phyloP scores from a whole-genome alignment of 371 early-diverging fungal species.

The Mucor plumbeus region DNA sequence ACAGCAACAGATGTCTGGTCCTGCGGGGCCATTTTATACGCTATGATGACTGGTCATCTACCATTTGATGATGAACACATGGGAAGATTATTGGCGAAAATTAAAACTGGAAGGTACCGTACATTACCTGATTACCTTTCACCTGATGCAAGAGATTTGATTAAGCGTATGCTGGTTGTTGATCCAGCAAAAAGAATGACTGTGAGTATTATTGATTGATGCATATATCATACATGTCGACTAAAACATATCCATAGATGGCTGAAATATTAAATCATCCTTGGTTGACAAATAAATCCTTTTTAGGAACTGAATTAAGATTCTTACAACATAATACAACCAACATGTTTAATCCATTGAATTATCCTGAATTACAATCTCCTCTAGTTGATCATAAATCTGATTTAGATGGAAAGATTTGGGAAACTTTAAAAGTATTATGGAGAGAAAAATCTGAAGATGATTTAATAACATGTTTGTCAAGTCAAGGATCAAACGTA shows the following conservation, averaged over 20 bases:
- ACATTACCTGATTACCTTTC: slow-evolving; percentile 67
- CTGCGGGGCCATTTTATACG: slow-evolving; percentile 91
- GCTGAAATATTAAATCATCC: slow-evolving; percentile 46
- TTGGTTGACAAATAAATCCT: slow-evolving; percentile 48
- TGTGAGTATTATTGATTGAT: slow-evolving; percentile 28
- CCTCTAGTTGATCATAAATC: slow-evolving; percentile 28
- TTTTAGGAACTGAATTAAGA: slow-evolving; percentile 39
- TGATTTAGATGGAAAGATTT: slow-evolving; percentile 45
- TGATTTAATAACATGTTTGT: slow-evolving; percentile 27
- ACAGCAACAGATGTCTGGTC: slow-evolving; percentile 92
- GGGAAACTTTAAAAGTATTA: slow-evolving; percentile 44
- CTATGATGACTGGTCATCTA: slow-evolving; percentile 84
- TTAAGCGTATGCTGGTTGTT: slow-evolving; percentile 59
- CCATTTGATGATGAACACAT: slow-evolving; percentile 95
- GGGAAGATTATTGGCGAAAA: slow-evolving; percentile 69
- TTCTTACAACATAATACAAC: slow-evolving; percentile 24
- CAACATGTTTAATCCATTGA: slow-evolving; percentile 23
- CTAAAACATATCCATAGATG: slow-evolving; percentile 26
- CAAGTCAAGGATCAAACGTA: slow-evolving; percentile 33
- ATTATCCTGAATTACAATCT: slow-evolving; percentile 28
- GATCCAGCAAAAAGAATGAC: slow-evolving; percentile 59
- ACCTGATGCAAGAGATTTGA: slow-evolving; percentile 63
- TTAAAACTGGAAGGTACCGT: slow-evolving; percentile 58
- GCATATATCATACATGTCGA: neutral
- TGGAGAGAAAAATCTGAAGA: slow-evolving; percentile 36